Evolutionary conservation across 2,329 filamentous ascomycete species (phyloP), one percentile per base, ranked within the genome.

Genomic region (Xenoacremonium recifei): DNA sequence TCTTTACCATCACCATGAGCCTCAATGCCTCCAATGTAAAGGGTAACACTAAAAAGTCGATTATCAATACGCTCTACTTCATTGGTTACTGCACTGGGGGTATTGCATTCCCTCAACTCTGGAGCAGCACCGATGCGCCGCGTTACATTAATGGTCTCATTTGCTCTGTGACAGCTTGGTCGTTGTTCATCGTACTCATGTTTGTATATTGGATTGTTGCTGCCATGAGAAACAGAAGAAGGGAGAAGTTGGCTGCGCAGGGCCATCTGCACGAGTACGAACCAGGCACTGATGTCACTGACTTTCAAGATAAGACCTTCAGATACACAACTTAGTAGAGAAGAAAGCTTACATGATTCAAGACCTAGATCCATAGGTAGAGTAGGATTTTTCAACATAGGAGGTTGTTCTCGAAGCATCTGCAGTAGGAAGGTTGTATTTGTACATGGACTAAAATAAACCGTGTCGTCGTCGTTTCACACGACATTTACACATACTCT

Each of bases 11-110:
- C 9, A 25, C 38, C 7, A 12, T 37, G 3, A 42, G 44, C 15
- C 36, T 47, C 4, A 40, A 40, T 23, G 39, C 44, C 2, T 46
- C 40, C 12, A 47, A 40, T 21, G 19, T 47, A n/a, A 43, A 43
- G 16, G 44, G 37, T 16, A 47, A 47, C 19, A 43, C 44, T 6
- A 40, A 47, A 15, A 42, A 40, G n/a, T 11, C 40, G 9, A 30
- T 34, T 5, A 34, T 17, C 6, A 47, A 29, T n/a, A 43, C 39
- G n/a, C 33, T 20, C 1, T 47, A 20, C 33, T 47, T 47, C 19
- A 34, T 47, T 3, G 25, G 39, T 21, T 40, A 37, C n/a, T 27
- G 27, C 18, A 30, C 21, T 3, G 40, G 35, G 5, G 29, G 31
- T 5, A 37, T 47, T 19, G 21, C 29, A 11, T 33, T 36, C 1